A percentile compares a stretch with the other conserved stretches of the same genome.
These are phyloP conservation scores for Diplodia scrobiculata DNA, from an alignment of 2,329 filamentous ascomycete genomes.

Conservation along the genomic window DNA sequence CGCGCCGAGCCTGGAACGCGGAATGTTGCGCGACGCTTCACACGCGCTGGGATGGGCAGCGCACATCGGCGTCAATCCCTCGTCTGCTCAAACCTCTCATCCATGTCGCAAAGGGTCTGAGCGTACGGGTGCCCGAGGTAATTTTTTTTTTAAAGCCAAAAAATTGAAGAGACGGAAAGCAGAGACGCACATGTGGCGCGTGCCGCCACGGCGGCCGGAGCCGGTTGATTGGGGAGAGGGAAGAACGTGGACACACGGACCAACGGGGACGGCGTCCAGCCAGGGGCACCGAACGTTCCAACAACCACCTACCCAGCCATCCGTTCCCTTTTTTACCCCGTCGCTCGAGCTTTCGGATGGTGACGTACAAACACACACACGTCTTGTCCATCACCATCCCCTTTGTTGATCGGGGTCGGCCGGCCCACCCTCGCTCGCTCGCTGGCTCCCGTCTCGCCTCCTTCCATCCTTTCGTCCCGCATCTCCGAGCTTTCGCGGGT, in stretches of 20 bases:
- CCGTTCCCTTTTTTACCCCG: not conserved
- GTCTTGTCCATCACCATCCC: not conserved
- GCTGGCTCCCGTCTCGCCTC: not conserved
- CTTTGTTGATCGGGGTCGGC: not conserved
- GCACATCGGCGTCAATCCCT: not conserved
- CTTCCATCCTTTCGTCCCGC: not conserved
- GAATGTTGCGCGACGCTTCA: not conserved
- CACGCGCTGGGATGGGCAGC: not conserved
- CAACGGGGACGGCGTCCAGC: not conserved
- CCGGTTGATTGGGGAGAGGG: not conserved
- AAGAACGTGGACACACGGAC: slow-evolving; percentile 19
- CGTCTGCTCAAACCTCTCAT: not conserved
- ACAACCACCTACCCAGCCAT: not conserved
- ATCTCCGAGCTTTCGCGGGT: not conserved
- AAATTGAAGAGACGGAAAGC: not conserved
- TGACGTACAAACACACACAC: not conserved
- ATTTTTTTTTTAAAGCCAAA: not conserved
- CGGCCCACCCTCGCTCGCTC: not conserved
- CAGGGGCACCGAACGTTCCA: not conserved
- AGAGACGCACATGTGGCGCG: not conserved
- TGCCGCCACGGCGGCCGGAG: not conserved
- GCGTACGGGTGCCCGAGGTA: not conserved
- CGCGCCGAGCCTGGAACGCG: not conserved
- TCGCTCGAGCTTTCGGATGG: not conserved
- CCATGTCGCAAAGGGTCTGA: not conserved